Conservation (phyloP, 2,329 filamentous ascomycete species). For the Colletotrichum lentis region DNA sequence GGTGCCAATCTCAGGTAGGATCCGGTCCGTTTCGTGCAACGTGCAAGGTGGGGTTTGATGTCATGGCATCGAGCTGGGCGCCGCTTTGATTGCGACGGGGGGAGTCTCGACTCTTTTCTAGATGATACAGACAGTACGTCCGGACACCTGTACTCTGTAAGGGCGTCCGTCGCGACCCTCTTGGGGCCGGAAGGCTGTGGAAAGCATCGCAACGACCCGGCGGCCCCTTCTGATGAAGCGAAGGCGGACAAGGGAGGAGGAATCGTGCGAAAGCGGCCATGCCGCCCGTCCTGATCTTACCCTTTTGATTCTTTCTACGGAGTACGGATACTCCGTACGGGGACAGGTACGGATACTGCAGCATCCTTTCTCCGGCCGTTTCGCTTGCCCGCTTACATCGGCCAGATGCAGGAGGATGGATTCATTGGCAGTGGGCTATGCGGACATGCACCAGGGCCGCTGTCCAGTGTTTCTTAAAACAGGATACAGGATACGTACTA, state of each 20-base stretch:
- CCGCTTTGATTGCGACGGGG: neutral
- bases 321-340: no score
- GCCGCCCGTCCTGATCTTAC: neutral
- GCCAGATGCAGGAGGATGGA: neutral
- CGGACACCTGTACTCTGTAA: no score
- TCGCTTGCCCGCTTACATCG: neutral
- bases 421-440: neutral
- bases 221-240: neutral
- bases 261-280: neutral
- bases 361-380: neutral
- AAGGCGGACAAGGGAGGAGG: neutral
- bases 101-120: neutral
- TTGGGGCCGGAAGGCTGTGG: no score
- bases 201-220: no score
- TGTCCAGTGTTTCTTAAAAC: neutral
- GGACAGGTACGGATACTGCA: no score
- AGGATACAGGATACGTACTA: no score
- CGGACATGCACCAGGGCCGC: constrained; percentile 5
- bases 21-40: neutral
- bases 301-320: neutral
- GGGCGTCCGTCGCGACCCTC: no score
- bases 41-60: neutral
- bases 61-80: constrained; percentile 9
- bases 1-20: neutral
- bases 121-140: no score